Base-by-base conservation (phyloP, 352 stramenopile species). In the Phytophthora meadii region DNA sequence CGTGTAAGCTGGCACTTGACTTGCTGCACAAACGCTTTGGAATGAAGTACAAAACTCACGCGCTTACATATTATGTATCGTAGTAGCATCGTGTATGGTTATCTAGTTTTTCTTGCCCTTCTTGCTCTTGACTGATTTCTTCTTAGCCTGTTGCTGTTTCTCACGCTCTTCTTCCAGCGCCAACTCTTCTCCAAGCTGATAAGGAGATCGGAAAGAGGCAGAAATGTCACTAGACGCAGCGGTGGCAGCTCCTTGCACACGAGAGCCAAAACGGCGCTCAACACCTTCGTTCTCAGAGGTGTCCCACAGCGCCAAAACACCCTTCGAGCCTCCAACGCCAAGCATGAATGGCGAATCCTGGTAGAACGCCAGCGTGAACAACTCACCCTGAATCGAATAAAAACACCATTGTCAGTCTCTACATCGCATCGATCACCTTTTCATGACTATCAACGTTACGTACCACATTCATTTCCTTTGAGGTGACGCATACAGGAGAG, bases 401-500 rank as follows among this genome's bases (percentile, higher is more conserved):
- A 30, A 19, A 57, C 27, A 60, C 0, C 22, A 42, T 22, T 36
- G 66, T 54, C 46, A 60, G 48, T 47, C 6, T 42, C 27, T 46
- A 34, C 22, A 25, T 8, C 56, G 1, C 34, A 22, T 22, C 22
- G 22, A 22, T 46, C 24, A 12, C 41, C 9, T 48, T 24, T 59
- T 47, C 12, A 50, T 41, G 19, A 42, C 4, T 25, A 47, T 61
- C 30, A 62, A 10, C 61, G 11, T 15, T 61, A 90, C 82, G 70
- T 88, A 93, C 84, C 70, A 98, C 88, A 55, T 95, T 94, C 89
- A 98, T 97, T 45, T 92, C 85, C 76, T 97, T 98, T 12, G 89
- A 94, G 2, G 82, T 93, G 59, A 98, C 82, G 64, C 83, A 96
- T 49, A 84, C 62, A 3, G 92, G 87, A 17, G 65, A 67, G 47